Conservation (phyloP, 805 yeast species). For the Wickerhamiella kurtzmanii region DNA sequence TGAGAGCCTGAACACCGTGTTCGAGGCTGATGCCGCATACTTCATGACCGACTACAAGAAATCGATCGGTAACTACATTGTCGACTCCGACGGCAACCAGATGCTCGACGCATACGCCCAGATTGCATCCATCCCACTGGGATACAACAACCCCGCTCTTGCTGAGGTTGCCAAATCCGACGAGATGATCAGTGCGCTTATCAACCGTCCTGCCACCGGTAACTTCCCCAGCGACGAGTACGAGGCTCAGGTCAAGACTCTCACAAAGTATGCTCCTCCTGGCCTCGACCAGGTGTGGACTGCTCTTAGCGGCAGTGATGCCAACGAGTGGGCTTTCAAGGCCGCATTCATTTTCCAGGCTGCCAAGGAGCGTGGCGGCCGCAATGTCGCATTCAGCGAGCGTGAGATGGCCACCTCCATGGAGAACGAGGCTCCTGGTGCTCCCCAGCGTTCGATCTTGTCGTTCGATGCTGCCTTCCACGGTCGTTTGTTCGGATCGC, state of each 20-base stretch:
- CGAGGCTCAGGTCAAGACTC: conserved; percentile 37
- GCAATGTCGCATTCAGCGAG: conserved; percentile 40
- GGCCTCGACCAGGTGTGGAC: conserved; percentile 67
- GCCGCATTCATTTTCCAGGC: conserved; percentile 79
- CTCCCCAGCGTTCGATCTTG: conserved; percentile 72
- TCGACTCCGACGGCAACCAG: conserved; percentile 66
- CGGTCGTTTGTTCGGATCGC: conserved; percentile 87
- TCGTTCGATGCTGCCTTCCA: conserved; percentile 87
- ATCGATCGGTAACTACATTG: conserved; percentile 67
- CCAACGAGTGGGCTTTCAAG: conserved; percentile 78
- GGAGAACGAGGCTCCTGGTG: conserved; percentile 76
- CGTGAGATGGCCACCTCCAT: conserved; percentile 65
- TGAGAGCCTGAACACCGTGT: conserved; percentile 42
- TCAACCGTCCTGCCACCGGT: conserved; percentile 77
- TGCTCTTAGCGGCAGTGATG: conserved; percentile 75
- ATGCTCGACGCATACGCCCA: conserved; percentile 68
- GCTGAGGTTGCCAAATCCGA: conserved; percentile 54
- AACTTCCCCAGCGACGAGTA: conserved; percentile 62
- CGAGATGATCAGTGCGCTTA: conserved; percentile 56
- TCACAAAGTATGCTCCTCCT: conserved; percentile 63
- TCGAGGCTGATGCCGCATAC: conserved; percentile 61
- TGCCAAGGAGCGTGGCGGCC: conserved; percentile 50
- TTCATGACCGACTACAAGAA: conserved; percentile 64
- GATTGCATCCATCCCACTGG: conserved; percentile 73
- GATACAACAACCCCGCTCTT: conserved; percentile 73